Percentiles rank a stretch among this genome's conserved stretches.
Conservation (phyloP, 2,329 filamentous ascomycete genomes). For the Didymosphaeria variabile region DNA sequence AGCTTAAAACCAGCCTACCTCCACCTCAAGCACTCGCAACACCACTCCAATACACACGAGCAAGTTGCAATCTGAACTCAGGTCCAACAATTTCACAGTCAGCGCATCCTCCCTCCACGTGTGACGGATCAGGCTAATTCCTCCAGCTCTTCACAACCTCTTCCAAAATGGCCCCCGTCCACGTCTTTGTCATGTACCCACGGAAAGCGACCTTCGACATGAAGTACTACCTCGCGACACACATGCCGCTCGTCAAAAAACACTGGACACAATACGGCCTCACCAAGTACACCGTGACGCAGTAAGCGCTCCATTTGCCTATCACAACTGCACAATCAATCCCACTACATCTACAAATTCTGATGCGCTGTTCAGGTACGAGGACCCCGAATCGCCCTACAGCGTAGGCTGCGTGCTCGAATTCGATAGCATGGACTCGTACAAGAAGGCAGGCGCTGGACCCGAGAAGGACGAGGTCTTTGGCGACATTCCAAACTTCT, state of each 20-base stretch:
- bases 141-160: conserved; percentile 17
- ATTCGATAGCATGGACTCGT: conserved; percentile 37
- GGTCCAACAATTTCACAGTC: not conserved
- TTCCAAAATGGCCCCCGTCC: conserved; percentile 21
- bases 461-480: conserved; percentile 45
- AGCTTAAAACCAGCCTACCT: not conserved
- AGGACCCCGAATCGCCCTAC: conserved; percentile 30
- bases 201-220: conserved; percentile 57
- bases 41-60: not conserved
- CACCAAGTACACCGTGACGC: conserved; percentile 33
- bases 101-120: not conserved
- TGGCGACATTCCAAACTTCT: conserved; percentile 36
- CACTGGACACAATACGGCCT: conserved; percentile 54
- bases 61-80: not conserved
- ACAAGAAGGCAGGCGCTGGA: conserved; percentile 31
- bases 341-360: not conserved
- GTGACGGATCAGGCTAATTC: not conserved
- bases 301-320: conserved; percentile 18
- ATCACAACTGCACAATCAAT: not conserved
- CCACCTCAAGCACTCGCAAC: not conserved
- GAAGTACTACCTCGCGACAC: conserved; percentile 58
- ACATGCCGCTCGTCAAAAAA: conserved; percentile 57
- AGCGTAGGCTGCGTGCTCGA: conserved; percentile 26
- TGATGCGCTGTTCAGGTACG: conserved; percentile 17
- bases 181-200: conserved; percentile 52